Base-by-base conservation (phyloP, 495 filamentous ascomycete species). In the Terfezia boudieri region DNA sequence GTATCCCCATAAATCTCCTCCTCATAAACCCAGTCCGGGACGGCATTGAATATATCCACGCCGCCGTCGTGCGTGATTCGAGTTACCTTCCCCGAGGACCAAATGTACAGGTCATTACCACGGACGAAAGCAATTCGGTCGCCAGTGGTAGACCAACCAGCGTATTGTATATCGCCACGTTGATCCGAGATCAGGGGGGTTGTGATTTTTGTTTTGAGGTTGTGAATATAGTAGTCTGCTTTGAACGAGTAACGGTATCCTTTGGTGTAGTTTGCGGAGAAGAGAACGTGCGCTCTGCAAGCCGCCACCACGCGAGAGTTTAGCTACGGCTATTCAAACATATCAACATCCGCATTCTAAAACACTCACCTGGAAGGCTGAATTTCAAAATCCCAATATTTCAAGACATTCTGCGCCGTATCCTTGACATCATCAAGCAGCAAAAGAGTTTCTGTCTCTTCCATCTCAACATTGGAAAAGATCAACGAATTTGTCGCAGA, bases 21-120 rank as follows among this genome's bases (percentile, higher is more conserved):
- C 55, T 78, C 76, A 58, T 79, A 78, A 6, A 79, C 76, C 76
- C 76, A 79, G 53, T 78, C 76, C 0, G 76, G 76, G 4, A 79
- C 70, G 10, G 70, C 76, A 48, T 79, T 75, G 60, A 79, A 78
- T 43, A 71, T 55, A 60, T 77, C 71, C 1, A 70, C 69, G 0
- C 72, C 69, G 23, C 75, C 76, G 61, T 78, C 69, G 9, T 66
- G 59, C 12, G 76, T 79, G 56, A 78, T 67, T 56, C 72, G 72
- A 22, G 69, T 68, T 9, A 72, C 61, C 9, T 60, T 61, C 32
- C 71, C 71, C 36, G 69, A 65, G 55, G 66, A 66, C 67, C 72
- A 74, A 49, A 79, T 53, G 65, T 70, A 78, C 6, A 79, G 60
- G 61, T 79, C 69, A 64, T 79, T 79, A 7, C 65, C 72, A 49